Conservation (phyloP, 331 rosid species). For the Malus hybrid region DNA sequence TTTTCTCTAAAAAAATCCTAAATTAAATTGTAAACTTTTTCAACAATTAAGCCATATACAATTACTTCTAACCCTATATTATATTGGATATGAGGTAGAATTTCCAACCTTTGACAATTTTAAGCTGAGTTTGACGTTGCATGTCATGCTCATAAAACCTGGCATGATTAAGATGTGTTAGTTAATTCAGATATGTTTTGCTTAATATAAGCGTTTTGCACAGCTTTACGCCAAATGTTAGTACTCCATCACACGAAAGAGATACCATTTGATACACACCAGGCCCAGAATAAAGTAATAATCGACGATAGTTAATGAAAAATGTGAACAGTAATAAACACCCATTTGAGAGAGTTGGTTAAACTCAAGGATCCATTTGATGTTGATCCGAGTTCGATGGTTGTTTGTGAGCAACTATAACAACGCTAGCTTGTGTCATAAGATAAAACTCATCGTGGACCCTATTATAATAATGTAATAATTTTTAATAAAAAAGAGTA, state of each 20-base stretch:
- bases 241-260: conserved; percentile 2
- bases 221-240: neutral
- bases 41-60: neutral
- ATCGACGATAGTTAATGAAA: neutral
- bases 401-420: too few relatives aligned
- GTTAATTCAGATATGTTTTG: neutral
- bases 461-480: too few relatives aligned
- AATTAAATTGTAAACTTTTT: too few relatives aligned
- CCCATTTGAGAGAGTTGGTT: neutral
- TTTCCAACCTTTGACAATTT: conserved; percentile 8
- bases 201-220: neutral
- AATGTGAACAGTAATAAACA: neutral
- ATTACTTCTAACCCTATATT: neutral
- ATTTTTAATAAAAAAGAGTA: too few relatives aligned
- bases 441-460: too few relatives aligned
- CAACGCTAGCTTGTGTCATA: too few relatives aligned
- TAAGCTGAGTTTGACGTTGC: neutral
- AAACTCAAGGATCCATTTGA: neutral
- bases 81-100: neutral
- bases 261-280: conserved; percentile 2
- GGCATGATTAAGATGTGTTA: conserved; percentile 18
- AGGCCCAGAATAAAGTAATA: neutral
- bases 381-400: neutral
- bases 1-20: too few relatives aligned
- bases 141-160: conserved; percentile 16